Base-by-base conservation (phyloP, 169 alveolate species). In the Babesia divergens region DNA sequence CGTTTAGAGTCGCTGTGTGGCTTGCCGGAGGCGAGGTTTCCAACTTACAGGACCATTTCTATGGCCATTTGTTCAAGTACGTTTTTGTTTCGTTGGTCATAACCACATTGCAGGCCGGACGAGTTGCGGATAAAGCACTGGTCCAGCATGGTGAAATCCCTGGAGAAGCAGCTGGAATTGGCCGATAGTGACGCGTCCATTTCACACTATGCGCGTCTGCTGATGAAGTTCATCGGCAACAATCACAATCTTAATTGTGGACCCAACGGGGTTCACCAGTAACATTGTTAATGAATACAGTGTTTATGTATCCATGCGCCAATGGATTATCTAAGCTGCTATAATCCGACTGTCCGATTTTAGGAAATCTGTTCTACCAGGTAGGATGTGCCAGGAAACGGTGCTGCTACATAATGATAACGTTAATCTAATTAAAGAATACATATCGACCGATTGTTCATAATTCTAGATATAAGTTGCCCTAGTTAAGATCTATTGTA, bases 61-160 rank as follows among this genome's bases (percentile, higher is more conserved):
- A 66, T 31, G 85, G 85, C 50, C 85, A 76, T 47, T 29, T 76
- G 43, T 76, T 76, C 72, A 76, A 69, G 81, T 72, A 22, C 32
- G 82, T 72, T 72, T 8, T 65, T 58, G 0, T 2, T 26, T 22
- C 3, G 9, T 52, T 7, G 14, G 3, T 37, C 20, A n/a, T 11
- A 29, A 8, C 14, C 7, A 7, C 24, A 9, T 9, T 40, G 58
- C 44, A 72, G 84, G 47, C 51, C 56, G 35, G 85, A 76, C 34
- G 85, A 76, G 66, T n/a, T 76, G 52, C 46, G 64, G 40, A 29
- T 52, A n/a, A 76, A 59, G 81, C 62, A 52, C 60, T 59, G 58
- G 64, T 76, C 77, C 31, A 65, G 64, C 64, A 46, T 56, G 54
- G 66, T 76, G 32, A 76, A 66, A 65, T 65, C 69, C 22, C 54